Evolutionary conservation across 1,139 yeast genomes (phyloP), one percentile per base, ranked within the genome.

Genomic region (Sporopachydermia cereana): DNA sequence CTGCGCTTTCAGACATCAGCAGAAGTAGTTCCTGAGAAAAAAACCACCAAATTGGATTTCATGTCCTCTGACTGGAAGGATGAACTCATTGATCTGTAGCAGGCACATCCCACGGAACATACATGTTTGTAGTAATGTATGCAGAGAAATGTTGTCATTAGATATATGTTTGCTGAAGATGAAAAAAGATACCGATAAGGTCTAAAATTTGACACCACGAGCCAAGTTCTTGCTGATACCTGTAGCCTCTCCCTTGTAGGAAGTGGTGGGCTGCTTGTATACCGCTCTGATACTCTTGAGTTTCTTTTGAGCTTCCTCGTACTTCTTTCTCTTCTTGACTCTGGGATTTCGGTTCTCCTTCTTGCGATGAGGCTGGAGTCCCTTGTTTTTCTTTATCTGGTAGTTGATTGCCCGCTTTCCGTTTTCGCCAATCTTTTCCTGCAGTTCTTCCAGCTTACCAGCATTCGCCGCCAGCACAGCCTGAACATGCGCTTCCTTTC

Each of bases 291-390:
- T 83, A 49, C 95, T 82, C 60, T 81, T 80, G 62, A 93, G 81
- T 63, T 88, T 88, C 86, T 88, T 89, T 69, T 88, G 80, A 36
- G 99, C 98, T 61, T 77, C 75, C 52, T 86, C 97, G 68, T 84
- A 91, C 77, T 86, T 86, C 79, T 80, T 84, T 74, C 97, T 83
- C 94, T 91, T 91, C 73, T 91, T 91, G 59, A 91, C 97, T 67
- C 99, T 82, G 41, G 97, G 77, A 62, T 91, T 93, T 67, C 97
- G 76, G 70, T 84, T 80, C 54, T 86, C 96, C 72, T 91, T 91
- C 71, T 84, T 84, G 61, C 95, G 76, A 63, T 82, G 83, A 22
- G 95, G 89, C 2, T 96, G 86, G 53, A 91, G 78, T 59, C 99
- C 99, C 69, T 85, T 88, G 65, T 89, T 89, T 72, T 88, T 88